Evolutionary conservation across 2,329 filamentous ascomycete genomes (phyloP), one percentile per base, ranked within the genome.

Genomic region (Phyllosticta citriasiana): DNA sequence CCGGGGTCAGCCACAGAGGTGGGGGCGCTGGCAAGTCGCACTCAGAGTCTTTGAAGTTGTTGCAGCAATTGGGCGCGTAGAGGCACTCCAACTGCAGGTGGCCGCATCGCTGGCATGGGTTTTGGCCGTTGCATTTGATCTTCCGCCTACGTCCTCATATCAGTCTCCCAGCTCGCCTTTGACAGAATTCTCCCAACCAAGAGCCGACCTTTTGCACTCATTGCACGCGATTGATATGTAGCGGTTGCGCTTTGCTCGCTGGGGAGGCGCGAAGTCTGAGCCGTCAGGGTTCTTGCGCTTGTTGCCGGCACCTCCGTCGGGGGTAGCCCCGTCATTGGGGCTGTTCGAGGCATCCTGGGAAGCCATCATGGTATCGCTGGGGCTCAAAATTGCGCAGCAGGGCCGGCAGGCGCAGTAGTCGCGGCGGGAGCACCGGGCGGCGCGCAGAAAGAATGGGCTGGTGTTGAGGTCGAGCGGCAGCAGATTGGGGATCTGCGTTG

Each of bases 41-140:
- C 78, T 95, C 89, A 55, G 91, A 91, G 69, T 97, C 92, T 73
- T 93, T 94, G 80, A 96, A 91, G 73, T 84, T 91, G 77, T 84
- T 92, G 72, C 84, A 86, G 76, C 84, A 87, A 68, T 87, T 87
- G 4, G 84, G 83, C 63, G 84, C 82, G 75, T 87, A 87, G 62
- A 84, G 74, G 69, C 82, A 87, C 69, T 86, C 83, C 63, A 87
- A 77, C 62, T 78, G 80, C 60, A 87, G 76, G 71, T 86, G 85
- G 26, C 84, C 84, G 71, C 84, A 87, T 65, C 84, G 78, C 67
- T 85, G 82, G 67, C 84, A 87, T 12, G 84, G 84, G 14, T 79
- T 80, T 70, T 87, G 80, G 52, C 84, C 84, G 73, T 87, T 87
- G 74, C 84, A 86, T 65, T 86, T 86, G 71, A 87, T 87, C 75